A percentile compares a stretch with the other conserved stretches of the same genome.
Conservation (phyloP, 192 early-diverging fungal species). For the Podila epigama region DNA sequence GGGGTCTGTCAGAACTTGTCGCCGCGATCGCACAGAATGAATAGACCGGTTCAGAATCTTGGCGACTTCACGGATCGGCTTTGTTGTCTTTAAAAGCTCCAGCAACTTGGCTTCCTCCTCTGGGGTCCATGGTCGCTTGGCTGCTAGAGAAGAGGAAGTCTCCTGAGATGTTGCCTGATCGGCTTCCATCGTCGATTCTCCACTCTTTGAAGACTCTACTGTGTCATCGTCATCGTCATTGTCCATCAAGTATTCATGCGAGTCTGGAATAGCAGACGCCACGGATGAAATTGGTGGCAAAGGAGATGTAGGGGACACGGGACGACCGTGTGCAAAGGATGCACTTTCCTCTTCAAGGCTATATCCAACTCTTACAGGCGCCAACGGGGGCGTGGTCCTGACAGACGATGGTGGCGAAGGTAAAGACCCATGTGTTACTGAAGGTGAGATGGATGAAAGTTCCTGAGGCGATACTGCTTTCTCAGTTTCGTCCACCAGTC, state of each 20-base stretch:
- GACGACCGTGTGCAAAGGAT: background rate
- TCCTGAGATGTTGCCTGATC: too few species aligned
- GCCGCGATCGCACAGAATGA: constrained; percentile 45
- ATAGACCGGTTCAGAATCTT: constrained; percentile 44
- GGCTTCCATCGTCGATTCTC: too few species aligned
- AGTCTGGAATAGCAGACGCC: background rate
- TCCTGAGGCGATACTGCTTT: background rate
- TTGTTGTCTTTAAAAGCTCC: constrained; percentile 21
- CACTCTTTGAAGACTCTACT: too few species aligned
- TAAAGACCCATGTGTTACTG: background rate
- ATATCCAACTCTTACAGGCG: constrained; percentile 6
- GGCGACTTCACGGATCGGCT: constrained; percentile 41
- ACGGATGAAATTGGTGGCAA: background rate
- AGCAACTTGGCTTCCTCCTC: constrained; percentile 40
- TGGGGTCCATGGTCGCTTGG: constrained; percentile 40
- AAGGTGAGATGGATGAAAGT: constrained; percentile 4
- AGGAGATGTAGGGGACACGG: constrained; percentile 27
- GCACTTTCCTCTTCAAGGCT: background rate
- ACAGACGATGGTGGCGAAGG: constrained; percentile 37
- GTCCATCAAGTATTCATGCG: too few species aligned
- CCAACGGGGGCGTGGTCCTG: constrained; percentile 23
- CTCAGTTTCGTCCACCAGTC: too few species aligned
- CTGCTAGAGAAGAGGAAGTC: background rate
- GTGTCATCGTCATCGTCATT: too few species aligned
- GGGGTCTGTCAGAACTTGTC: constrained; percentile 43